A percentile compares a stretch with the other conserved stretches of the same genome.
Conservation (phyloP, 116 monocot genomes). For the Posidonia oceanica region DNA sequence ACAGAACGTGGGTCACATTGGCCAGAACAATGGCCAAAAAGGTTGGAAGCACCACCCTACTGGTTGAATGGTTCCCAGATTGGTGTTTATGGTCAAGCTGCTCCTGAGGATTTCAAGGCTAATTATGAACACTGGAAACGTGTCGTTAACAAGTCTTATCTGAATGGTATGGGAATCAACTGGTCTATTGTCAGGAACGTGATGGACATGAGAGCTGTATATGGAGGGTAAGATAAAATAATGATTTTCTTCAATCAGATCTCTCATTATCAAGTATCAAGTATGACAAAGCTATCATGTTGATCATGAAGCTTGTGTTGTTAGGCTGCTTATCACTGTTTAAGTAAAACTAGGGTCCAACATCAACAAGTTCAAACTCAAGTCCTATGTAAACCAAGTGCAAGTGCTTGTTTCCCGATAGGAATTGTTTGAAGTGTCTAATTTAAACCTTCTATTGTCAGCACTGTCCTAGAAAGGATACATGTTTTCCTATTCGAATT, state of each 20-base stretch:
- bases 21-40: conserved; percentile 72
- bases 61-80: conserved; percentile 60
- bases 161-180: conserved; percentile 64
- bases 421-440: too few species aligned
- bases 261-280: too few species aligned
- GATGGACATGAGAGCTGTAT: conserved; percentile 97
- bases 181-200: conserved; percentile 81
- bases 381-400: too few species aligned
- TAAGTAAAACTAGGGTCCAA: too few species aligned
- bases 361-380: too few species aligned
- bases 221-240: conserved; percentile 66
- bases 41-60: conserved; percentile 53
- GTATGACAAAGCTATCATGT: too few species aligned
- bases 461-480: too few species aligned
- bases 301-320: too few species aligned
- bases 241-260: neutral
- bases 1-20: conserved; percentile 56
- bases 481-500: too few species aligned
- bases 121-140: conserved; percentile 73
- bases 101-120: conserved; percentile 54
- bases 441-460: too few species aligned
- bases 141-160: conserved; percentile 50
- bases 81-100: conserved; percentile 80
- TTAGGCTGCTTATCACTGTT: too few species aligned
- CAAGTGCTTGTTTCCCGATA: too few species aligned